Conservation (phyloP, 2,329 filamentous ascomycete genomes). For the Trichoderma citrinoviride region DNA sequence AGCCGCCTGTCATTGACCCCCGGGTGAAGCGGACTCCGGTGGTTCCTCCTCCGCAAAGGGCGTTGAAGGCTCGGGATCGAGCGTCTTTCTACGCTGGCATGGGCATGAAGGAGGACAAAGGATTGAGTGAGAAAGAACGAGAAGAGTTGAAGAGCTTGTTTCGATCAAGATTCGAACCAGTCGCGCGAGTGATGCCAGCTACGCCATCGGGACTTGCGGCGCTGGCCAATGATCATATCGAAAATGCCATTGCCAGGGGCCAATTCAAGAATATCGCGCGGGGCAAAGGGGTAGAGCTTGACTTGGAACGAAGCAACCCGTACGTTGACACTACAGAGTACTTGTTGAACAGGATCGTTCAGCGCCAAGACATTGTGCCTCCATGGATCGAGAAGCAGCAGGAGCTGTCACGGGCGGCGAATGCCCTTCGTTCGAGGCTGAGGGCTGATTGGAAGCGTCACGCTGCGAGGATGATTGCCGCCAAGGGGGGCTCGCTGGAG, state of each 20-base stretch:
- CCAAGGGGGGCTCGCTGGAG: constrained; percentile 70
- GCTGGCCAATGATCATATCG: constrained; percentile 86
- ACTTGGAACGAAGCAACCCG: constrained; percentile 77
- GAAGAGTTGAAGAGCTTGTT: constrained; percentile 71
- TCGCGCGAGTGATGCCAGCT: constrained; percentile 69
- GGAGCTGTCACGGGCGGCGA: constrained; percentile 69
- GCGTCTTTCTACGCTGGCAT: constrained; percentile 51
- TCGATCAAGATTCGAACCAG: constrained; percentile 75
- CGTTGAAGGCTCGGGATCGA: constrained; percentile 56
- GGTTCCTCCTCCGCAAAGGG: constrained; percentile 46
- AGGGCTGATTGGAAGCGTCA: constrained; percentile 82
- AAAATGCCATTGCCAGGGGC: constrained; percentile 87
- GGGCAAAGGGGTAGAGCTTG: constrained; percentile 76
- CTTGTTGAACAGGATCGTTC: constrained; percentile 98
- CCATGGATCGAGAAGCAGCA: constrained; percentile 99
- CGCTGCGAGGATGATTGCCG: constrained; percentile 74
- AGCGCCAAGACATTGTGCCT: constrained; percentile 90
- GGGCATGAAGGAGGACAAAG: constrained; percentile 47
- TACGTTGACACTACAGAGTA: constrained; percentile 97
- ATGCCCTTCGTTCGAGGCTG: constrained; percentile 69
- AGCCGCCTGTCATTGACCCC: constrained; percentile 52
- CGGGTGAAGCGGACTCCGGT: constrained; percentile 43
- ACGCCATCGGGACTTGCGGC: constrained; percentile 75
- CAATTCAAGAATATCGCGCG: constrained; percentile 83
- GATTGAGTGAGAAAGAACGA: constrained; percentile 67